Conservation (phyloP, 352 stramenopile genomes). For the Globisporangium megalacanthum region DNA sequence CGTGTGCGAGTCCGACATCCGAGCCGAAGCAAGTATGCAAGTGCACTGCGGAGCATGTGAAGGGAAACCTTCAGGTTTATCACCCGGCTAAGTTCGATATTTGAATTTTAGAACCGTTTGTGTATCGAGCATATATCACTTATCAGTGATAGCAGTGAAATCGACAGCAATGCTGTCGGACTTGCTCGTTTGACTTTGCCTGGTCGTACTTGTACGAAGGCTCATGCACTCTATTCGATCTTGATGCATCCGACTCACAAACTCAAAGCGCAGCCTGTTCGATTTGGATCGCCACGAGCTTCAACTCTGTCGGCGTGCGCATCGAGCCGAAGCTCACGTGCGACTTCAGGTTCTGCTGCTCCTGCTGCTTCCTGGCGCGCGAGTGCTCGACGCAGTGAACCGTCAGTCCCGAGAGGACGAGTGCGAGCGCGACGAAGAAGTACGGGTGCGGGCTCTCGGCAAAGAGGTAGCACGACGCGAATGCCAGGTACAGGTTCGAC, state of each 20-base stretch:
- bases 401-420: slow-evolving; percentile 27
- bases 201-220: background rate
- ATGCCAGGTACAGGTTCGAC: slow-evolving; percentile 33
- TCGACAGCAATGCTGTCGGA: too few relatives aligned
- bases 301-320: slow-evolving; percentile 16
- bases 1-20: background rate
- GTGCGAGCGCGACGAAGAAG: slow-evolving; percentile 15
- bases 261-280: slow-evolving; percentile 11
- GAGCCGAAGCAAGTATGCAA: background rate
- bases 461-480: slow-evolving; percentile 24
- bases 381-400: slow-evolving; percentile 22
- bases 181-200: too few relatives aligned
- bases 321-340: slow-evolving; percentile 24
- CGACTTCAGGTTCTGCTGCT: slow-evolving; percentile 6
- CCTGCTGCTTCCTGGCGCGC: slow-evolving; percentile 1
- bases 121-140: too few relatives aligned
- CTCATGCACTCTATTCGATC: too few relatives aligned
- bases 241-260: background rate
- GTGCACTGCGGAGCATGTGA: too few relatives aligned
- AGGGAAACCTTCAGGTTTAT: too few relatives aligned
- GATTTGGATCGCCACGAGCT: slow-evolving; percentile 12
- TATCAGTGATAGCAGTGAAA: too few relatives aligned
- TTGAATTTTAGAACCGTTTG: background rate
- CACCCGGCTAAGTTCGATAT: slow-evolving; percentile 6
- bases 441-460: slow-evolving; percentile 14